Base-by-base conservation (phyloP, 2,329 filamentous ascomycete species). In the Teratosphaeria gauchensis region DNA sequence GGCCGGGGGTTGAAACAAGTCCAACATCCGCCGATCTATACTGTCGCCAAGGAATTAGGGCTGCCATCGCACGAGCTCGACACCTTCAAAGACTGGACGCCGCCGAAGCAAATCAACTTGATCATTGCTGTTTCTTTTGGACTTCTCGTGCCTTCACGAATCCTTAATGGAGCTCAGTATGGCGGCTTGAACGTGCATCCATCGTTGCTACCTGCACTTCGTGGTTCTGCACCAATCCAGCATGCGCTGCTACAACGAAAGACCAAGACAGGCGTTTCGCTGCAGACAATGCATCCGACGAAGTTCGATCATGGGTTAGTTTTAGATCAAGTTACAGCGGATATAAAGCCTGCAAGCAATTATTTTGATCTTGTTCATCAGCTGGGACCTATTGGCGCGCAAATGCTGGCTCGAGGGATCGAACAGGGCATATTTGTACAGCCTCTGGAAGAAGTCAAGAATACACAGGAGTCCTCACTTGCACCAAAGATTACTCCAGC, bases 41-140 rank as follows among this genome's bases (percentile, higher is more conserved):
- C 75, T 5, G 75, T 86, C 21, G 89, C 90, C 7, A 68, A 81
- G 30, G 71, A 82, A 16, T 77, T 95, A 21, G 76, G 76, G 0
- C 77, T 97, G 16, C 80, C 76, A 4, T 77, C 92, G 42, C 87
- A 96, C 72, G 82, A 89, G 68, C 80, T 89, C 61, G 85, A 92
- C 68, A 92, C 88, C 0, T 96, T 97, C 73, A 89, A 82, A 5
- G 82, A 82, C 42, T 97, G 92, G 92, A 78, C 87, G 80, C 80
- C 86, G 35, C 86, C 86, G 0, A 68, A 70, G 51, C 69, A 77
- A 2, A 56, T 76, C 16, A 91, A 96, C 71, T 78, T 99, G 59
- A 82, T 99, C 65, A 79, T 97, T 53, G 92, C 92, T 54, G 94
- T 97, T 4, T 97, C 94, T 0, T 99, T 97, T 74, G 94, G 94